Percentiles rank a stretch among this genome's conserved stretches.
These are phyloP conservation scores for Xylaria sp. DNA, from an alignment of 2,329 filamentous ascomycete species.

Conservation along the genomic window DNA sequence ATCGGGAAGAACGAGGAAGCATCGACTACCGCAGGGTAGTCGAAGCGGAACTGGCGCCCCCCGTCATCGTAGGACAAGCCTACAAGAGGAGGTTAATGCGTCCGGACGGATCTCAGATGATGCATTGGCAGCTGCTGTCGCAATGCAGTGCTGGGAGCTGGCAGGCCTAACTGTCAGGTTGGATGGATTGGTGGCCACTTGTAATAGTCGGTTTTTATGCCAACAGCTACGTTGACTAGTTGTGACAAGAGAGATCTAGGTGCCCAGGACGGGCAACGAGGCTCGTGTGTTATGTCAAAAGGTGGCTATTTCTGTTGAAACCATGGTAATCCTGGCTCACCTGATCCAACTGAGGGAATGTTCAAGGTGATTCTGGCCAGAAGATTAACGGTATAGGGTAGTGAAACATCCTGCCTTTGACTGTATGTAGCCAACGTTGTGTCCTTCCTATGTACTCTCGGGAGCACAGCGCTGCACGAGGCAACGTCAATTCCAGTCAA, in stretches of 20 bases:
- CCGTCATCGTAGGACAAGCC: conserved; percentile 49
- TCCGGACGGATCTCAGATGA: conserved; percentile 58
- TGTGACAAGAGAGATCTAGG: conserved; percentile 42
- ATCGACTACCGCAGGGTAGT: conserved; percentile 38
- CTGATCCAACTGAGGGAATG: conserved; percentile 30
- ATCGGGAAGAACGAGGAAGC: conserved; percentile 54
- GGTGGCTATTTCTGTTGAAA: conserved; percentile 53
- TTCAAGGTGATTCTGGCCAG: conserved; percentile 53
- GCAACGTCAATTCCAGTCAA: conserved; percentile 31
- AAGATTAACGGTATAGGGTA: conserved; percentile 27
- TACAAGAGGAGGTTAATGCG: conserved; percentile 60
- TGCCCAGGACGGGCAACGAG: conserved; percentile 51
- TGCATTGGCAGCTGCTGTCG: conserved; percentile 51
- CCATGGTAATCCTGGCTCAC: conserved; percentile 49
- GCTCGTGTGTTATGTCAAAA: conserved; percentile 44
- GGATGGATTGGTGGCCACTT: conserved; percentile 34
- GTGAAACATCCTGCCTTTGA: conserved; percentile 50
- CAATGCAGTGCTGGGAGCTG: conserved; percentile 50
- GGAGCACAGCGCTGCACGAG: conserved; percentile 32
- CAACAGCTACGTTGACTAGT: conserved; percentile 31
- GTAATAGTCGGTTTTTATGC: conserved; percentile 31
- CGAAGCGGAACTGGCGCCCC: conserved; percentile 55
- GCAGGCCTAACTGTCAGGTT: conserved; percentile 36
- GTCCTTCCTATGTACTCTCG: conserved; percentile 50
- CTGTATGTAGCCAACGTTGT: conserved; percentile 55